Percentiles rank a stretch among this genome's conserved stretches.
Conservation (phyloP, 257 asterid genomes). For the Craterostigma plantagineum region DNA sequence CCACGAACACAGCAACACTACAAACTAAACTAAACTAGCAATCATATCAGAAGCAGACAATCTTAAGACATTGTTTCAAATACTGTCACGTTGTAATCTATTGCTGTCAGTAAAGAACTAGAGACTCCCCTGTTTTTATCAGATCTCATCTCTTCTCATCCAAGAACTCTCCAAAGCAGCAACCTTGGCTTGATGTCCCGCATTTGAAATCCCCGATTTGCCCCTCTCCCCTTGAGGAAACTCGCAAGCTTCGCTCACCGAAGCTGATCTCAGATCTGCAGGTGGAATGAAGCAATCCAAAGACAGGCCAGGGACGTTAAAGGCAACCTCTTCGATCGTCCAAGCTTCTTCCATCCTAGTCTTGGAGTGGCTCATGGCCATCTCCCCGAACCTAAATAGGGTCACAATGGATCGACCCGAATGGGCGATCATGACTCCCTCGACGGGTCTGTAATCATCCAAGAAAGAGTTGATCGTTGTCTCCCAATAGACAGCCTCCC, state of each 20-base stretch:
- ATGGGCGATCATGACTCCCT: constrained; percentile 10
- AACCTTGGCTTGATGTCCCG: too few relatives aligned
- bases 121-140: constrained; percentile 11
- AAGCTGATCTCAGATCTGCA: constrained; percentile 8
- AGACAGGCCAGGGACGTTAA: constrained; percentile 14
- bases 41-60: too few relatives aligned
- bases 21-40: too few relatives aligned
- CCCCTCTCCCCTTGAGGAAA: constrained; percentile 15
- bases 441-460: constrained; percentile 8
- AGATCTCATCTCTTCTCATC: too few relatives aligned
- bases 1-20: too few relatives aligned
- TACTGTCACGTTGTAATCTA: constrained; percentile 54
- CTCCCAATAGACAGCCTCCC: constrained; percentile 9
- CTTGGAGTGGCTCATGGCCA: constrained; percentile 7
- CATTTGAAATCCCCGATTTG: not conserved
- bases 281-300: constrained; percentile 16
- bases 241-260: constrained; percentile 11
- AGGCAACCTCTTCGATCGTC: constrained; percentile 16
- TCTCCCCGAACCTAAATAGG: constrained; percentile 14
- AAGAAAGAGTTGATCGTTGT: constrained; percentile 6
- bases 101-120: constrained; percentile 10
- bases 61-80: constrained; percentile 5
- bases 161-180: constrained; percentile 57
- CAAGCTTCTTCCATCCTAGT: constrained; percentile 19
- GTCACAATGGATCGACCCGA: constrained; percentile 12